These are phyloP conservation scores for Dictyostelium intermedium DNA, from an alignment of 78 protist genomes.

Conservation along the genomic window DNA sequence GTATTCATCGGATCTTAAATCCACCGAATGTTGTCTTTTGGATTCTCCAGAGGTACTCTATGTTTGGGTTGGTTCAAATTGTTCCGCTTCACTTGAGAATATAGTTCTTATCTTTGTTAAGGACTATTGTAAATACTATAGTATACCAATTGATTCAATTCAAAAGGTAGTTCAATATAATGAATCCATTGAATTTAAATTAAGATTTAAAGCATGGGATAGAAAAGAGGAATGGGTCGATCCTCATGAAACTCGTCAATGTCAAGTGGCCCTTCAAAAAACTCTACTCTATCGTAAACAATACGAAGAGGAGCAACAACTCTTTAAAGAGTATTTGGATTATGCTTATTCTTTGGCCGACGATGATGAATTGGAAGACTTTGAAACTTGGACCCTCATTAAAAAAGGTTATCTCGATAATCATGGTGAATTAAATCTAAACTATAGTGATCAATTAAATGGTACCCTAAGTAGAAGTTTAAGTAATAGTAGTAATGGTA, in stretches of 20 bases:
- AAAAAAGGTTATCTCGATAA: constrained; percentile 28
- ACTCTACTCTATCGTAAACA: constrained; percentile 38
- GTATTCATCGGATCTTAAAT: constrained; percentile 11
- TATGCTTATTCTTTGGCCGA: not conserved
- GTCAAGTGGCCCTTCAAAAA: not conserved
- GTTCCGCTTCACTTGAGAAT: not conserved
- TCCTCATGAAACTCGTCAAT: constrained; percentile 37
- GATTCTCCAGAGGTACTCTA: not conserved
- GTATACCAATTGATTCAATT: not conserved
- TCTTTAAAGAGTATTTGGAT: constrained; percentile 25
- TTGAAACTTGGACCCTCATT: constrained; percentile 51
- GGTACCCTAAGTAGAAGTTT: not conserved
- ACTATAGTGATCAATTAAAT: not conserved
- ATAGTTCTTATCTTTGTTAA: not conserved
- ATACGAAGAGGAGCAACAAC: constrained; percentile 31
- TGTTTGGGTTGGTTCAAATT: constrained; percentile 39
- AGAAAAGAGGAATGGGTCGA: constrained; percentile 45
- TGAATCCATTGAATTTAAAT: constrained; percentile 47
- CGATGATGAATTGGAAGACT: constrained; percentile 49
- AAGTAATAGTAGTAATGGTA: not conserved
- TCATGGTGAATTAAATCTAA: not conserved
- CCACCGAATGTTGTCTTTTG: constrained; percentile 13
- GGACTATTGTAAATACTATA: constrained; percentile 37
- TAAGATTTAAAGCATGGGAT: constrained; percentile 54
- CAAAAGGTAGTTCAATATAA: not conserved